Percentiles rank a stretch among this genome's conserved stretches.
Evolutionary conservation across 768 basidiomycete species (phyloP).

Genomic region (Russula dissimulans): DNA sequence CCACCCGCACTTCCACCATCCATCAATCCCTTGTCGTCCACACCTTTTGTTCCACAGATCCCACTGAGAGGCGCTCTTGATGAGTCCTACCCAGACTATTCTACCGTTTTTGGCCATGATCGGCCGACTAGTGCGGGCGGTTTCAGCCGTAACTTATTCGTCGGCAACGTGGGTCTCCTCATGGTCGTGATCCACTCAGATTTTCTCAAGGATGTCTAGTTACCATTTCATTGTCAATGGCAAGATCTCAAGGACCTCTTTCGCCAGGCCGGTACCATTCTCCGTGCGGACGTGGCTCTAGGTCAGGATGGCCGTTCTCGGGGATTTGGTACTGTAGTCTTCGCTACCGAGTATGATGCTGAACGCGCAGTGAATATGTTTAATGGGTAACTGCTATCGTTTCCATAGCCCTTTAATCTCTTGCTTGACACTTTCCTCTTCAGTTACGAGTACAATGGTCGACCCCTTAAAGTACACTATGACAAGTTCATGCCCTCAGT

Average conservation of each 20-base stretch:
- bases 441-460: constrained; percentile 85
- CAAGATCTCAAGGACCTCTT: constrained; percentile 97
- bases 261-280: constrained; percentile 79
- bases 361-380: constrained; percentile 79
- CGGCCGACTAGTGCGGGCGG: constrained; percentile 22
- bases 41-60: constrained; percentile 16
- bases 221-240: constrained; percentile 94
- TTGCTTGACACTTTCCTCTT: neutral
- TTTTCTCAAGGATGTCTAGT: constrained; percentile 33
- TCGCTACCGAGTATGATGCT: constrained; percentile 75
- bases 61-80: constrained; percentile 9
- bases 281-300: constrained; percentile 85
- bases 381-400: constrained; percentile 59
- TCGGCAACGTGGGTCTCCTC: constrained; percentile 67
- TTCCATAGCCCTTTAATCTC: neutral
- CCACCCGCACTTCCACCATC: constrained; percentile 1
- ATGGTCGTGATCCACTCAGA: constrained; percentile 15
- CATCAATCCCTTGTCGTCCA: constrained; percentile 15
- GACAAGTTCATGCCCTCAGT: constrained; percentile 62
- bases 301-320: constrained; percentile 82
- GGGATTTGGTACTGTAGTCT: constrained; percentile 90
- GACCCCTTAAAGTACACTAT: constrained; percentile 80
- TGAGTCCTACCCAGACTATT: constrained; percentile 18
- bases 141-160: constrained; percentile 58
- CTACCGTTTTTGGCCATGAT: constrained; percentile 24